Base-by-base conservation (phyloP, 2,329 filamentous ascomycete species). In the Alternaria triticina region DNA sequence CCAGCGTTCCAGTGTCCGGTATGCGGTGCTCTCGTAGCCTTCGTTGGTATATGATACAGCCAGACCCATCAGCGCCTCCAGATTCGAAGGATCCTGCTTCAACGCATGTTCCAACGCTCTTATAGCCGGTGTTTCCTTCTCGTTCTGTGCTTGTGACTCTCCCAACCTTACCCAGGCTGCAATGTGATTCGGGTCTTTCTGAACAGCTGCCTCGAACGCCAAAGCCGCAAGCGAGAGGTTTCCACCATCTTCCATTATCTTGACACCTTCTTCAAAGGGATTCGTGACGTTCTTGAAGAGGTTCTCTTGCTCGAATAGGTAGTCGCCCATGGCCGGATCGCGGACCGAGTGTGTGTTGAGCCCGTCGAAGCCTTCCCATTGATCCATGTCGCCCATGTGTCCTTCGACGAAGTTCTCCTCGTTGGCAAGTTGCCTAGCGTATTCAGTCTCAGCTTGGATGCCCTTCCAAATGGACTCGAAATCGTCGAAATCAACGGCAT, bases 31-130 rank as follows among this genome's bases (percentile, higher is more conserved):
- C 81, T 99, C 96, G 82, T 98, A 99, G 66, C 95, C 96, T 83
- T 99, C 96, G 82, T 99, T 99, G 51, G 96, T 99, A 81, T 99
- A 99, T 6, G 93, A 97, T 20, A 99, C 95, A 13, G 95, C 94
- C 56, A 99, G 84, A 1, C 93, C 94, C 95, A 99, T 98, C 49
- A 99, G 86, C 1, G 94, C 95, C 63, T 92, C 88, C 20, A 96
- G 86, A 77, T 97, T 97, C 74, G 89, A 90, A 1, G 94, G 90
- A 73, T 98, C 94, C 27, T 96, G 85, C 80, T 94, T 95, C 67
- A 97, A 83, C 1, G 95, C 94, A 78, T 96, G 92, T 80, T 98
- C 95, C 64, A 98, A 85, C 4, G 96, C 96, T 33, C 96, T 90
- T 69, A 99, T 97, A 3, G 96, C 96, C 0, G 96, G 95, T 9